Evolutionary conservation across 148 eudicot species (phyloP), one percentile per base, ranked within the genome.

Genomic region (Arbutus unedo): DNA sequence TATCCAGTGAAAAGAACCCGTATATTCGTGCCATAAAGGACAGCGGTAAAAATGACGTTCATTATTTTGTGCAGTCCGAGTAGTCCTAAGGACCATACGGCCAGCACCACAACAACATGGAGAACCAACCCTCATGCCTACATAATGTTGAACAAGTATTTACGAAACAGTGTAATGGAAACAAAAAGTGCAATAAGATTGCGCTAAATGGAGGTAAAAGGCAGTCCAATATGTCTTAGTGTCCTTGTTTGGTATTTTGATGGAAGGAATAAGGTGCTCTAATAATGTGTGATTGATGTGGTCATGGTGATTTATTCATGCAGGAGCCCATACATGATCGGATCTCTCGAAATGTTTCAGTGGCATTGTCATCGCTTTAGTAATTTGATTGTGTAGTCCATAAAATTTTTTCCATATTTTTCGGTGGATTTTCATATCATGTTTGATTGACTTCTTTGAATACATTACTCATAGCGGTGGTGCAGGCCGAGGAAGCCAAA

Each of bases 301-400:
- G 41, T 67, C 15, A 8, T 55, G 45, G 43, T 51, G 31, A 19
- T 80, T 38, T 80, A 18, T 76, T 71, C 55, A 50, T 87, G 83
- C 91, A 96, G 99, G 92, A 93, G 75, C 91, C 93, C 53, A 84
- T 94, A 76, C 94, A 96, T 77, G 99, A 94, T 79, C 89, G 99
- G 68, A 96, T 96, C 75, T 89, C 97, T 48, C 86, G 86, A 74
- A 93, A 96, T 85, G 98, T 96, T 59, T 84, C 97, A 43, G 70
- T 41, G 55, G 99, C 95, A 19, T 78, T 95, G 67, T 85, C 93
- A 51, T 87, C 91, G 77, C 87, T 95, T 31, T 72, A 70, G 80
- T 86, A 83, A 79, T 72, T 18, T 44, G 67, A 49, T 11, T 56
- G 5, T 19, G 56, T 3, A 60, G 18, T 43, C 8, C 16, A 8